phyloP scores from a whole-genome alignment of 2,329 filamentous ascomycete species.

The Cordyceps fumosorosea region DNA sequence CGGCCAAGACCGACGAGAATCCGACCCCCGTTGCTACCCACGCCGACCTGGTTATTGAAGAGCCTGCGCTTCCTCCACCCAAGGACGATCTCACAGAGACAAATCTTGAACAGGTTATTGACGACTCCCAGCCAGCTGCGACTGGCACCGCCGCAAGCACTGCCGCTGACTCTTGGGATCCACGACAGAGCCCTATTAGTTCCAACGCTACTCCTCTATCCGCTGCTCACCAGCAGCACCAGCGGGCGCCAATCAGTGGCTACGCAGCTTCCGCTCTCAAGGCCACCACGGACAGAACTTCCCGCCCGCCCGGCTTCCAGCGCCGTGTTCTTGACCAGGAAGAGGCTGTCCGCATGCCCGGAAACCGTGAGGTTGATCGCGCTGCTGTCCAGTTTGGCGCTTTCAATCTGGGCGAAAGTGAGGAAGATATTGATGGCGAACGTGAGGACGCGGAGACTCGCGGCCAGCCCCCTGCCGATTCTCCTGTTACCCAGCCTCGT shows the following conservation, averaged over 20 bases:
- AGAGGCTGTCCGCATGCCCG: conserved; percentile 96
- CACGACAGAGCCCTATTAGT: conserved; percentile 52
- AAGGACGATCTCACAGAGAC: conserved; percentile 82
- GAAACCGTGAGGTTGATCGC: conserved; percentile 89
- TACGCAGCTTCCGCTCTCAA: conserved; percentile 79
- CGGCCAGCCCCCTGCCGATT: conserved; percentile 87
- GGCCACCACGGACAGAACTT: conserved; percentile 56
- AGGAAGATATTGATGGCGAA: conserved; percentile 88
- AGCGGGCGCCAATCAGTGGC: conserved; percentile 55
- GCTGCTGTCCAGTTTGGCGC: conserved; percentile 94
- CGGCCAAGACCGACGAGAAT: conserved; percentile 28
- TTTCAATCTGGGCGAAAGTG: conserved; percentile 77
- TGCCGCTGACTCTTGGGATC: conserved; percentile 77
- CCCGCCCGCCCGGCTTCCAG: conserved; percentile 72
- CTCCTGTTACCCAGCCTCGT: conserved; percentile 77
- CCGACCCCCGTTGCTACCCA: conserved; percentile 28
- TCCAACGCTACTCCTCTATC: conserved; percentile 61
- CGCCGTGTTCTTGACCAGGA: conserved; percentile 88
- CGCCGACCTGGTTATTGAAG: conserved; percentile 38
- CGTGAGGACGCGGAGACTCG: conserved; percentile 93
- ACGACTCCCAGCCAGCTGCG: conserved; percentile 68
- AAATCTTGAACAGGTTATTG: conserved; percentile 86
- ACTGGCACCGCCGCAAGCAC: conserved; percentile 87
- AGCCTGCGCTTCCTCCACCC: conserved; percentile 57
- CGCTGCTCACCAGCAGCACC: conserved; percentile 56